Base-by-base conservation (phyloP, 2,329 filamentous ascomycete genomes). In the Chaetomium olivaceum region DNA sequence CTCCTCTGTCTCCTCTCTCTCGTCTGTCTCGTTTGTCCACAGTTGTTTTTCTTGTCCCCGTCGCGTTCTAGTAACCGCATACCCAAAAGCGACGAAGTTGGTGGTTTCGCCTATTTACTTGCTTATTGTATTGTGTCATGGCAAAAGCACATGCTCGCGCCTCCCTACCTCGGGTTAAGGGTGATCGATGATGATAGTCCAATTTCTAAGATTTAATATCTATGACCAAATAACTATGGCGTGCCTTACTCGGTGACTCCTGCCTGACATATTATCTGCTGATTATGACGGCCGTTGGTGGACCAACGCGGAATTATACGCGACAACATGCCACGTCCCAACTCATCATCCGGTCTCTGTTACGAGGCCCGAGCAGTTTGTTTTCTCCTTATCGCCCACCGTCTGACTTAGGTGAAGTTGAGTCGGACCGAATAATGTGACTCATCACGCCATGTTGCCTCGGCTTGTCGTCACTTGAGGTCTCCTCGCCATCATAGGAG, bases 71-170 rank as follows among this genome's bases (percentile, higher is more conserved):
- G 27, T 29, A 54, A 31, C 51, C 27, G 27, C 51, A 54, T 54
- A 54, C 51, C 51, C 51, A 54, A 54, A 54, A n/a, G 51, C 51
- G 51, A 54, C 51, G 19, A 25, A 48, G 46, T 21, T 48, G 21
- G 46, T 48, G 11, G 19, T 48, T 11, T 23, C 46, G 46, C n/a
- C 16, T n/a, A 16, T 46, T 8, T 36, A 36, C 12, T 14, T 14
- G 11, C n/a, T 50, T 36, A 4, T 6, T 51, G 21, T 51, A 12
- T 21, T 56, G 29, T 56, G 39, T 36, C 19, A 43, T 57, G 36
- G 54, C 54, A 57, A 39, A 57, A 14, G 39, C 39, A 43, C 39
- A 43, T 43, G 39, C 5, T 43, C 6, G 25, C n/a, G 7, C 8
- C 19, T 19, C 27, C 14, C 27, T 19, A 16, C 14, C 4, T 54